Conservation (phyloP, 164 flowering plant genomes). For the Taxillus chinensis region DNA sequence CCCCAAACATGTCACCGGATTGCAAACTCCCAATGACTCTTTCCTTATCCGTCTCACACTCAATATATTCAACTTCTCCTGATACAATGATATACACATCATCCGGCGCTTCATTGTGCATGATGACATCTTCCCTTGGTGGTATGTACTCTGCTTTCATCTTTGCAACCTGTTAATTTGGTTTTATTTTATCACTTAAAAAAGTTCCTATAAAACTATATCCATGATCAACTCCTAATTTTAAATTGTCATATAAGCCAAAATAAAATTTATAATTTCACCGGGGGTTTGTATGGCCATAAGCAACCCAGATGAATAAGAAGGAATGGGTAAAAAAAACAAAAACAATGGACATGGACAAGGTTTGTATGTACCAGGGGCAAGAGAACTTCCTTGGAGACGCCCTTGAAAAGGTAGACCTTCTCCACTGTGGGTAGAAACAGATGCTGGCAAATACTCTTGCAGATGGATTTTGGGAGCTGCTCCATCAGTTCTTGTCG, state of each 20-base stretch:
- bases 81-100: slow-evolving; percentile 79
- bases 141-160: slow-evolving; percentile 91
- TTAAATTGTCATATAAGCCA: no score
- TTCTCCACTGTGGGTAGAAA: slow-evolving; percentile 67
- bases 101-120: slow-evolving; percentile 76
- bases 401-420: slow-evolving; percentile 68
- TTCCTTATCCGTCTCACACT: slow-evolving; percentile 42
- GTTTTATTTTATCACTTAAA: neutral
- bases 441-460: slow-evolving; percentile 69
- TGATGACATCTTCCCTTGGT: slow-evolving; percentile 77
- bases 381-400: slow-evolving; percentile 54
- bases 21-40: slow-evolving; percentile 36
- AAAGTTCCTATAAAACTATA: neutral
- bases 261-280: no score
- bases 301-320: no score
- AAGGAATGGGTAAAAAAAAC: neutral
- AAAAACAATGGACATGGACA: neutral
- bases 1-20: slow-evolving; percentile 73
- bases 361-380: slow-evolving; percentile 33
- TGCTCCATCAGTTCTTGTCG: slow-evolving; percentile 77
- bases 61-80: slow-evolving; percentile 72
- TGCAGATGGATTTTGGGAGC: slow-evolving; percentile 75
- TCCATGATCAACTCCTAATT: no score
- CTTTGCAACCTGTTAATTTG: slow-evolving; percentile 48
- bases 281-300: no score